Conservation (phyloP, 331 rosid species). For the Acacia pycnantha region DNA sequence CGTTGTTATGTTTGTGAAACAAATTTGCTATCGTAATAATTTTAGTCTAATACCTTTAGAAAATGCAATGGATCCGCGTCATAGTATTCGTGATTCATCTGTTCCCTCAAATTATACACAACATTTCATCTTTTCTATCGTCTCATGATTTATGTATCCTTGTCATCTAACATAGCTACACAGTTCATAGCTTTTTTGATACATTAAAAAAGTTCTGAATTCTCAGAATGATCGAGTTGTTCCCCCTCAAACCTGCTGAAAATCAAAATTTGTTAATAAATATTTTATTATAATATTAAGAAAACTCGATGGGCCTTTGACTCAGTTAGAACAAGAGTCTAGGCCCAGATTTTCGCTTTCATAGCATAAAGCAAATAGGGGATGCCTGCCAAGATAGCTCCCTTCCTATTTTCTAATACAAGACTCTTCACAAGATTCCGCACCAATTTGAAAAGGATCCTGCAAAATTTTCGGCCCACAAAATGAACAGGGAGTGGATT, state of each 20-base stretch:
- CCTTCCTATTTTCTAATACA: not conserved
- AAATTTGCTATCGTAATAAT: not conserved
- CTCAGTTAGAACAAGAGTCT: not conserved
- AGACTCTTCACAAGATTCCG: not conserved
- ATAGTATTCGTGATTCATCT: not conserved
- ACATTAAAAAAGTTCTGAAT: not conserved
- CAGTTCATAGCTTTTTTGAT: not conserved
- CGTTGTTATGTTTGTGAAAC: too few relatives aligned
- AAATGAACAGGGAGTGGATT: not conserved
- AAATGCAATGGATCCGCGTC: not conserved
- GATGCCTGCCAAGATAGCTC: not conserved
- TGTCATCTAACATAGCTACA: too few relatives aligned
- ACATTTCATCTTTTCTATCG: not conserved
- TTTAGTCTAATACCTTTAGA: not conserved
- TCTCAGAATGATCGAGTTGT: not conserved
- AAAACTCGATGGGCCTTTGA: not conserved
- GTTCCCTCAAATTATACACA: not conserved
- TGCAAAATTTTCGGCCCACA: conserved; percentile 1
- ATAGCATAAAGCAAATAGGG: not conserved
- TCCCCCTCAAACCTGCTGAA: not conserved
- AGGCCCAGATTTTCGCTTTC: not conserved
- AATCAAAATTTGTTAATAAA: not conserved
- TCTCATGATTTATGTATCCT: too few relatives aligned
- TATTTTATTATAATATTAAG: not conserved
- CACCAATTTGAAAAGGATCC: conserved; percentile 12